Evolutionary conservation across 2,329 filamentous ascomycete species (phyloP).

Genomic region (Geoglossum cookeanum): DNA sequence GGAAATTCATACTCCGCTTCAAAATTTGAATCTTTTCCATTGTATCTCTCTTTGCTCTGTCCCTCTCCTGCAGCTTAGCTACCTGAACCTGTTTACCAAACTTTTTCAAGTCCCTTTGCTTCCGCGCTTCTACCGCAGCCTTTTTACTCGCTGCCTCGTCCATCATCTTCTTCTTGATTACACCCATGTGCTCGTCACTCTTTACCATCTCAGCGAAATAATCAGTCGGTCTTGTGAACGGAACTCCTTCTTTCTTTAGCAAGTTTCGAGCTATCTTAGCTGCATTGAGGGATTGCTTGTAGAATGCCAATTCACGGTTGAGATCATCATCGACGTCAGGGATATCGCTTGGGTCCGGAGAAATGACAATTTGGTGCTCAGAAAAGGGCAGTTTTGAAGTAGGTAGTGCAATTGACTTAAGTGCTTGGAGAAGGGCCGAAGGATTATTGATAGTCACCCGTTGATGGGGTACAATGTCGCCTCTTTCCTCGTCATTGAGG

Average conservation of each 20-base stretch:
- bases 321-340: conserved; percentile 79
- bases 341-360: conserved; percentile 50
- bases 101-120: conserved; percentile 91
- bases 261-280: conserved; percentile 52
- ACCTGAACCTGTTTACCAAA: conserved; percentile 98
- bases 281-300: conserved; percentile 70
- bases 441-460: conserved; percentile 97
- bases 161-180: conserved; percentile 80
- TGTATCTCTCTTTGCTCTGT: conserved; percentile 80
- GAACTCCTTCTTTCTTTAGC: conserved; percentile 62
- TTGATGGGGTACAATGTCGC: conserved; percentile 76
- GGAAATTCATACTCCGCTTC: conserved; percentile 64
- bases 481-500: conserved; percentile 57
- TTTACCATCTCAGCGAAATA: conserved; percentile 99
- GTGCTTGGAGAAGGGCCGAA: conserved; percentile 57
- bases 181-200: conserved; percentile 94
- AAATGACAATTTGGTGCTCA: conserved; percentile 60
- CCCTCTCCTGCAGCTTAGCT: conserved; percentile 83
- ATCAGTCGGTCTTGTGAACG: conserved; percentile 77
- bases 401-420: conserved; percentile 60
- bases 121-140: conserved; percentile 74
- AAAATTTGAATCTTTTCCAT: conserved; percentile 87
- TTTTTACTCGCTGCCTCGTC: conserved; percentile 88
- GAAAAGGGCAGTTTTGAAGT: conserved; percentile 57
- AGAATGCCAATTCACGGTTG: conserved; percentile 80